Conservation (phyloP, 2,329 filamentous ascomycete genomes). For the Verticillium dahliae region DNA sequence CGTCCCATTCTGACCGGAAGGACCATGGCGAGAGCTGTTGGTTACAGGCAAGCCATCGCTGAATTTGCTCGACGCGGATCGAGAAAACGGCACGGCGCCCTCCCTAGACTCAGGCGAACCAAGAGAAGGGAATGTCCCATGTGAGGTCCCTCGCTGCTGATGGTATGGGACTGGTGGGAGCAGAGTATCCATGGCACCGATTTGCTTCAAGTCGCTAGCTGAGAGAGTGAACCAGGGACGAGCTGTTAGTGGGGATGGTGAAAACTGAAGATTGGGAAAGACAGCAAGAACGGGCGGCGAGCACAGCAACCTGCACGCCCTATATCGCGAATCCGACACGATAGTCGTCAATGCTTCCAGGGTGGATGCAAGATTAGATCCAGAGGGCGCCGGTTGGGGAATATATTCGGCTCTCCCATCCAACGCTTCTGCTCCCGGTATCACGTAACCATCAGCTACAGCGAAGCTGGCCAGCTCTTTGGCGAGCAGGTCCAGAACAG, state of each 20-base stretch:
- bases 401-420: conserved; percentile 24
- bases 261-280: conserved; percentile 55
- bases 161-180: conserved; percentile 49
- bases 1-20: conserved; percentile 19
- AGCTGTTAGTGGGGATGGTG: conserved; percentile 11
- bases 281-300: conserved; percentile 64
- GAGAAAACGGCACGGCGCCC: conserved; percentile 16
- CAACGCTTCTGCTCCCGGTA: background rate
- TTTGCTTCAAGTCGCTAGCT: conserved; percentile 13
- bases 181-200: conserved; percentile 58
- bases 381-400: conserved; percentile 53
- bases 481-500: conserved; percentile 73
- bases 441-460: conserved; percentile 42
- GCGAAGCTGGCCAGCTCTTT: conserved; percentile 66
- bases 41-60: conserved; percentile 18
- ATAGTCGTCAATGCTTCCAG: conserved; percentile 73
- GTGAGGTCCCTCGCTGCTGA: conserved; percentile 21
- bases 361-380: conserved; percentile 58
- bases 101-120: conserved; percentile 34
- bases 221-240: conserved; percentile 41
- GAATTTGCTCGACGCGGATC: conserved; percentile 17
- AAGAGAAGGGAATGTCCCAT: conserved; percentile 48
- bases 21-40: conserved; percentile 24
- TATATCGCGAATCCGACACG: conserved; percentile 70
- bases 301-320: conserved; percentile 64